Evolutionary conservation across 75 land plant species (phyloP), one percentile per base, ranked within the genome.

Genomic region (Selaginella moellendorffii): DNA sequence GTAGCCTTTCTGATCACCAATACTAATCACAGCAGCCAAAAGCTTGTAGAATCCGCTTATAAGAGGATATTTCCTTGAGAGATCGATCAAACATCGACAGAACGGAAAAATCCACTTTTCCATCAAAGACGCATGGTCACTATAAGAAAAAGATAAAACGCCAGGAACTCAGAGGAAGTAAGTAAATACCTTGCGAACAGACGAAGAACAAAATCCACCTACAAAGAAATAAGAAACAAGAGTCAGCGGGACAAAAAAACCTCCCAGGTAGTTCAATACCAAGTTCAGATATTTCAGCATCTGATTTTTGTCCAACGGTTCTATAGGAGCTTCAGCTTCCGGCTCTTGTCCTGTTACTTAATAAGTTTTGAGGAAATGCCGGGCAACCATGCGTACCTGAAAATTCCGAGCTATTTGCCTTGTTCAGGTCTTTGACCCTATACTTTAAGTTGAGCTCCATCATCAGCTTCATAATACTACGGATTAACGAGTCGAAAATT

Each of bases 41-140:
- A 78, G 65, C 72, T 78, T 78, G 66, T 78, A 78, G 36, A 69
- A 74, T 14, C 80, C 80, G 27, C 80, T 78, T 52, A 78, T 71
- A 28, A 78, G 80, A 27, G 80, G 80, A 70, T 74, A 78, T 9
- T 36, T 26, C 61, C 62, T 70, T 53, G 80, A 78, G 18, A 78
- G 78, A 30, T 78, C 77, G 29, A 78, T 63, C 27, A 73, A 1
- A 28, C 42, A 69, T 19, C 69, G 61, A 26, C 68, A 68, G 54
- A 78, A 78, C 12, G 80, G 77, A 76, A 54, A 68, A 10, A 63
- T 61, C 80, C 80, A 78, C 30, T 78, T 75, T 26, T 58, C 28
- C 56, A 70, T 70, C 52, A 76, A 68, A 9, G 26, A 51, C n/a
- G 71, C 72, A 31, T 25, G 63, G 1, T 71, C 62, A 46, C 80